A percentile compares a stretch with the other conserved stretches of the same genome.
phyloP scores from a whole-genome alignment of 177 flowering plant species.

The Tripterygium wilfordii region DNA sequence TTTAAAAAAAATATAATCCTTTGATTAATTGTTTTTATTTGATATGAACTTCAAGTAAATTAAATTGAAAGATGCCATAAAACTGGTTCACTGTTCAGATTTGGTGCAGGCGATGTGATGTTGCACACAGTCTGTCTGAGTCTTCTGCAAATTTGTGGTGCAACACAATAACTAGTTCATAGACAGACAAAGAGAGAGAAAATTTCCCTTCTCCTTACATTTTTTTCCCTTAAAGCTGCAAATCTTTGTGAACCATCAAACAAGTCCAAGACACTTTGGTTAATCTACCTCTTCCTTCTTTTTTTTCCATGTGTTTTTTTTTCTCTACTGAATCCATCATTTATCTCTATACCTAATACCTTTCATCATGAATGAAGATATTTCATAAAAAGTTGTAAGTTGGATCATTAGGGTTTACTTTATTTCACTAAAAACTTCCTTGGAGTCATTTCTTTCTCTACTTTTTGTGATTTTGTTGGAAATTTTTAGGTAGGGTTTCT shows the following conservation, averaged over 20 bases:
- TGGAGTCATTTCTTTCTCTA: neutral
- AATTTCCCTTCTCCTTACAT: neutral
- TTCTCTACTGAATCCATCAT: too few species aligned
- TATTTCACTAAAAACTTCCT: too few species aligned
- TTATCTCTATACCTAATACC: too few species aligned
- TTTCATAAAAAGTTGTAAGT: too few species aligned
- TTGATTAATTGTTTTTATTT: too few species aligned
- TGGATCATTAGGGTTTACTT: neutral
- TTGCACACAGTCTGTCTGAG: constrained; percentile 2
- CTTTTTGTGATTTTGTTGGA: too few species aligned
- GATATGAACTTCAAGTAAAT: too few species aligned
- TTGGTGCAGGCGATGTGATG: constrained; percentile 16
- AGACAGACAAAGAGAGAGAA: constrained; percentile 2
- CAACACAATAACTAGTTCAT: neutral
- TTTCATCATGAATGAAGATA: too few species aligned
- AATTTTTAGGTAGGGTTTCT: too few species aligned
- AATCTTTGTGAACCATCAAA: neutral
- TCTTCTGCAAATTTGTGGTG: neutral
- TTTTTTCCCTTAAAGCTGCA: constrained; percentile 6
- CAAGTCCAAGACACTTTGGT: neutral
- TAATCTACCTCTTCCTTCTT: neutral
- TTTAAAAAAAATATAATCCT: too few species aligned
- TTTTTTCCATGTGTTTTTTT: neutral
- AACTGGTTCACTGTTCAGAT: constrained; percentile 12
- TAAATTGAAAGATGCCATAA: too few species aligned